Evolutionary conservation across 306 rosid genomes (phyloP), one percentile per base, ranked within the genome.

Genomic region (Calophaca sinica): DNA sequence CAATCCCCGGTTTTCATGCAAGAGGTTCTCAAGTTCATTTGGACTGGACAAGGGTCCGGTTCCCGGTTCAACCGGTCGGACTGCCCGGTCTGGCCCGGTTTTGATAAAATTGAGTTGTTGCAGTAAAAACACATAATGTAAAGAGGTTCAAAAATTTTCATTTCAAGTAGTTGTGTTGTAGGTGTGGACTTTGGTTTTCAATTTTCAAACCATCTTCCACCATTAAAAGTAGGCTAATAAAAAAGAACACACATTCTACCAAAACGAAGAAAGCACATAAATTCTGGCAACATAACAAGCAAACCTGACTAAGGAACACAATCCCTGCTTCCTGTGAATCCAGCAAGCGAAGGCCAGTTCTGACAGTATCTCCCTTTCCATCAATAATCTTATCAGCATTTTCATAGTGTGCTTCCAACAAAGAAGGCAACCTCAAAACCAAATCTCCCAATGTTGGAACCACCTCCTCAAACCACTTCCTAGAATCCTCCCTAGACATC

Each of bases 241-340:
- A 33, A 69, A 13, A 9, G 44, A 51, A 35, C 5, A 55, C 41
- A 51, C 48, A 20, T 52, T 13, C 28, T 38, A 70, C 64, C 28
- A 71, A 41, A 38, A 38, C 11, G 4, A 39, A 11, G 5, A 55
- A 71, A 41, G 35, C 29, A 10, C n/a, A 9, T 9, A 79, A 57
- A 49, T 13, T 28, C 31, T 28, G 6, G 57, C 14, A 14, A 72
- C 48, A 42, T 8, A 42, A 42, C 12, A 73, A 52, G 29, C 51
- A 76, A 74, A 94, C 98, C 97, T 91, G 97, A 77, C 86, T 81
- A 70, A 94, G 97, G 62, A 90, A 76, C 52, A 94, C 91, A 2
- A 75, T 75, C 49, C 98, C 97, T 7, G 91, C 55, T 79, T 88
- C 81, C 63, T 94, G 93, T 11, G 96, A 87, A 77, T 73, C 76